Conservation (phyloP, 1,139 yeast genomes). For the Yamadazyma conglobata region DNA sequence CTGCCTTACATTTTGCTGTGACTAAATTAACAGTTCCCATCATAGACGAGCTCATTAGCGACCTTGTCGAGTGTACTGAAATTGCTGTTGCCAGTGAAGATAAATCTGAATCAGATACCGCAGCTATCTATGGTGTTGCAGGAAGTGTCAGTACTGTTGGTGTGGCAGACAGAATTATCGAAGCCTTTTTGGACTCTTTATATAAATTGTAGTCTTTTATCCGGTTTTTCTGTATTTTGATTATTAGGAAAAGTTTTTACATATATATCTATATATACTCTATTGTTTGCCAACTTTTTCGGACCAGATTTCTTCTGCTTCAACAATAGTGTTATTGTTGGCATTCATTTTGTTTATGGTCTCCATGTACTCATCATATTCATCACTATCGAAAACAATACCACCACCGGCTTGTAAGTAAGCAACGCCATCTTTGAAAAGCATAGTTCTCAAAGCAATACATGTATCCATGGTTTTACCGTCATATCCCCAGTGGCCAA, state of each 20-base stretch:
- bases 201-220: slow-evolving; percentile 43
- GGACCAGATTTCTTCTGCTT: slow-evolving; percentile 82
- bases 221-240: not conserved
- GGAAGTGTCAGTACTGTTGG: slow-evolving; percentile 83
- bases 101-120: slow-evolving; percentile 53
- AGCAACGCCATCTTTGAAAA: slow-evolving; percentile 83
- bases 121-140: slow-evolving; percentile 92
- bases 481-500: slow-evolving; percentile 97
- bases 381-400: slow-evolving; percentile 91
- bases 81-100: slow-evolving; percentile 31
- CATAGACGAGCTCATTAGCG: slow-evolving; percentile 58
- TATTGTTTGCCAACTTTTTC: slow-evolving; percentile 36
- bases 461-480: slow-evolving; percentile 94
- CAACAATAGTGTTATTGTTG: slow-evolving; percentile 80
- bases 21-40: slow-evolving; percentile 68
- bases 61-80: slow-evolving; percentile 47
- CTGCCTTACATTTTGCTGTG: slow-evolving; percentile 87
- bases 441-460: slow-evolving; percentile 96
- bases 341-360: slow-evolving; percentile 97
- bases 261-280: not conserved
- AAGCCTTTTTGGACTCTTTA: slow-evolving; percentile 75
- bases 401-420: slow-evolving; percentile 99
- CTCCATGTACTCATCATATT: slow-evolving; percentile 91
- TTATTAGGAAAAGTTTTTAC: not conserved
- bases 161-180: slow-evolving; percentile 76